Conservation (phyloP, 805 yeast genomes). For the Priceomyces medius region DNA sequence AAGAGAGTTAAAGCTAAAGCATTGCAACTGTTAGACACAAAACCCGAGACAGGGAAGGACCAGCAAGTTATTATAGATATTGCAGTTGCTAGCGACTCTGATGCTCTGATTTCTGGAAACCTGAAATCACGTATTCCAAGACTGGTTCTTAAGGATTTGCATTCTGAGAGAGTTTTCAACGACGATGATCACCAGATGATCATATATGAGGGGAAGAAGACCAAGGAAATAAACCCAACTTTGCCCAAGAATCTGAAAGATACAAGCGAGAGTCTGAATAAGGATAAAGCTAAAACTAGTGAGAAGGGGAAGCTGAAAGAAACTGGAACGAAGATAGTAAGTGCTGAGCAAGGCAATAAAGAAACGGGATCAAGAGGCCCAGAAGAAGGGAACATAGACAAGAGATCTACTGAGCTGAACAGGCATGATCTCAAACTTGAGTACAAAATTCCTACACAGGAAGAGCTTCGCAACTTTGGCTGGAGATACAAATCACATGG, state of each 20-base stretch:
- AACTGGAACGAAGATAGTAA: no score
- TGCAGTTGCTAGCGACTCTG: constrained; percentile 33
- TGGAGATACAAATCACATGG: constrained; percentile 52
- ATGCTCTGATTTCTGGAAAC: constrained; percentile 37
- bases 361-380: not conserved
- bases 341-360: no score
- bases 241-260: constrained; percentile 11
- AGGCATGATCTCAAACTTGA: constrained; percentile 18
- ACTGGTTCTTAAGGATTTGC: constrained; percentile 28
- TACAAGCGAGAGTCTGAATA: not conserved
- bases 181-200: constrained; percentile 22
- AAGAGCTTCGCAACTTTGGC: constrained; percentile 37
- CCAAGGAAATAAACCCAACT: constrained; percentile 9
- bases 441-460: constrained; percentile 31
- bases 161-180: constrained; percentile 22
- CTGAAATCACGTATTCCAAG: constrained; percentile 28
- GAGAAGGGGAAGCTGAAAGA: constrained; percentile 2
- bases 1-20: constrained; percentile 24
- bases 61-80: constrained; percentile 37
- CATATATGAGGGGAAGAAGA: constrained; percentile 5
- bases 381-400: constrained; percentile 7
- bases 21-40: constrained; percentile 10
- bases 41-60: constrained; percentile 3
- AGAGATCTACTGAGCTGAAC: constrained; percentile 15
- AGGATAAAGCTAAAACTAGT: constrained; percentile 1